These are phyloP conservation scores for Aspergillus brasiliensis DNA, from an alignment of 2,329 filamentous ascomycete species.

Conservation along the genomic window DNA sequence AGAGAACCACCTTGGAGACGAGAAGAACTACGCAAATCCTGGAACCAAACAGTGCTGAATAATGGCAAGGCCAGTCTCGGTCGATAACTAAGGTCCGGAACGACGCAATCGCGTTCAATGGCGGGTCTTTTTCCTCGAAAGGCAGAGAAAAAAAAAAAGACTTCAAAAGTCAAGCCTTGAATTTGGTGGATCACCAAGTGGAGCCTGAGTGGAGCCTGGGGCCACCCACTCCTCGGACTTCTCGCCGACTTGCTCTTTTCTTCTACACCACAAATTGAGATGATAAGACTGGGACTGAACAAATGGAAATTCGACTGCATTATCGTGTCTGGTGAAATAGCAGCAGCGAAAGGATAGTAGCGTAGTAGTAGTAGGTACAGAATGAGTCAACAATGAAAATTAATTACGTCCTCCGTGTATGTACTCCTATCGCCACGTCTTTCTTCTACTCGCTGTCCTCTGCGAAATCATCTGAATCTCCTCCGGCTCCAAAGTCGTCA, in stretches of 20 bases:
- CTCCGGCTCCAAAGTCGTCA: slow-evolving; percentile 38
- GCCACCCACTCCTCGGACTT: too few relatives aligned
- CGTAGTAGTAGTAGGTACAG: not conserved
- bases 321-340: not conserved
- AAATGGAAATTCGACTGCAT: not conserved
- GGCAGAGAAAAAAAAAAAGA: not conserved
- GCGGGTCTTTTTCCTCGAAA: not conserved
- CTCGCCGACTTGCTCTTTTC: too few relatives aligned
- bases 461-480: slow-evolving; percentile 45
- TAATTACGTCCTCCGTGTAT: not conserved
- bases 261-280: too few relatives aligned
- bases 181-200: too few relatives aligned
- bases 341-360: not conserved
- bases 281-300: too few relatives aligned
- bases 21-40: not conserved
- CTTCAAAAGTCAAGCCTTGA: too few relatives aligned
- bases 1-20: not conserved
- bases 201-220: too few relatives aligned
- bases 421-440: too few relatives aligned
- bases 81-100: not conserved
- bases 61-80: not conserved
- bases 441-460: slow-evolving; percentile 35
- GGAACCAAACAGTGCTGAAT: not conserved
- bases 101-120: not conserved
- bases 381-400: not conserved